Evolutionary conservation across 176 grass and related monocot genomes (phyloP).

Genomic region (Oryza brachyantha): DNA sequence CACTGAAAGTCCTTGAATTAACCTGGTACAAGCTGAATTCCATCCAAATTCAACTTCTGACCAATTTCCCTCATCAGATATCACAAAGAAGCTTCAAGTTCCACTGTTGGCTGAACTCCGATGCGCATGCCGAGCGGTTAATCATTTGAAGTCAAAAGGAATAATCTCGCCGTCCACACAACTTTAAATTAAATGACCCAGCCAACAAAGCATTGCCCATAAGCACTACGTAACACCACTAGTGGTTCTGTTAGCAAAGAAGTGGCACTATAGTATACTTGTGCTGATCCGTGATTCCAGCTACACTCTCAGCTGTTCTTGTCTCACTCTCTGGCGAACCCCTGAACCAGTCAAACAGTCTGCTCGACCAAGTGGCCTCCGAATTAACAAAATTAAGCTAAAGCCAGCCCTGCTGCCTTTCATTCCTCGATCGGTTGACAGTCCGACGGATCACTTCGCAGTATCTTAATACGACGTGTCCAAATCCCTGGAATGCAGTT

Average conservation of each 20-base stretch:
- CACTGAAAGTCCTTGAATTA: background rate
- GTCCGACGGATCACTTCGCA: background rate
- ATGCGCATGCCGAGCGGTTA: background rate
- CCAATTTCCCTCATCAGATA: background rate
- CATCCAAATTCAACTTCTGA: background rate
- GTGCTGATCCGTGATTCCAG: constrained; percentile 33
- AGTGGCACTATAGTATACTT: background rate
- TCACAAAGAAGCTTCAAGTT: background rate
- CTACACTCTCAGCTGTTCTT: constrained; percentile 20
- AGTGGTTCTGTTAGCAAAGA: constrained; percentile 28
- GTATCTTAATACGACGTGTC: background rate
- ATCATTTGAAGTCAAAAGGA: constrained; percentile 1
- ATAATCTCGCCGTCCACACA: background rate
- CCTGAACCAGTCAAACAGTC: constrained; percentile 46
- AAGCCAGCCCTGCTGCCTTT: background rate
- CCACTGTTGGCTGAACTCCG: background rate
- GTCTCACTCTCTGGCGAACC: constrained; percentile 10
- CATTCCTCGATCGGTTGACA: background rate
- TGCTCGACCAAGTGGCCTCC: constrained; percentile 23
- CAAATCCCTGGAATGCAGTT: constrained; percentile 4
- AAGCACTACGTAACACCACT: constrained; percentile 19
- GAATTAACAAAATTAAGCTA: background rate
- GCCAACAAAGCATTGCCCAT: background rate
- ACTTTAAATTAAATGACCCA: background rate
- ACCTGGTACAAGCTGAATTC: background rate